Base-by-base conservation (phyloP, 225 moss, liverwort and hornwort genomes). In the Physcomitrellopsis africana region DNA sequence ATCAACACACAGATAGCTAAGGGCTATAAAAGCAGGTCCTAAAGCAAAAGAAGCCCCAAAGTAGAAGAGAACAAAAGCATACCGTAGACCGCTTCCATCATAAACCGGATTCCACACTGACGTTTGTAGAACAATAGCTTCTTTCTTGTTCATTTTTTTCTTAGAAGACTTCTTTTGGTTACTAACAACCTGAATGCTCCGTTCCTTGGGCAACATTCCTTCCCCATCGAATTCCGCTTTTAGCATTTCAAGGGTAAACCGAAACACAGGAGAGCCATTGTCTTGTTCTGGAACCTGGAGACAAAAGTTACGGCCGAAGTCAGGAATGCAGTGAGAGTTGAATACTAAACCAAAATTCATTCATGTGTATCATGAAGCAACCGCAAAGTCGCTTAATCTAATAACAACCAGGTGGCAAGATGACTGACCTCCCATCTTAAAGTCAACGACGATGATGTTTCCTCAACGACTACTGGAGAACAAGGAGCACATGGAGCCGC, bases 351-450 rank as follows among this genome's bases (percentile, higher is more conserved):
- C 13, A 14, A 41, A 60, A 44, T 32, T 62, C 13, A 64, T 42
- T 15, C 48, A 22, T 14, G 27, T 27, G 53, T 45, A 57, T n/a
- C 15, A 14, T 57, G 53, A 27, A 29, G 48, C 48, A 46, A 56
- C 12, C 45, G 32, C 11, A 46, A 67, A 22, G 2, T n/a, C 7
- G 65, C 45, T 23, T 65, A 3, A 53, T 71, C 55, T 54, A 47
- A 22, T 66, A 72, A 17, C 9, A 59, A 57, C 7, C 60, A 45
- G 48, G 68, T 47, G 56, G 27, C 14, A 65, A 45, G 10, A 65
- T 18, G 14, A 69, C 85, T 44, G 60, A 85, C 85, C 69, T 82
- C 85, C 82, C 82, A 85, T 85, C 76, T 79, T 44, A 85, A 49
- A 66, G 76, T 79, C 60, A 79, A 51, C 43, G 85, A 85, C 24